A percentile compares a stretch with the other conserved stretches of the same genome.
Evolutionary conservation across 495 filamentous ascomycete species (phyloP).

Genomic region (Daldinia childiae): DNA sequence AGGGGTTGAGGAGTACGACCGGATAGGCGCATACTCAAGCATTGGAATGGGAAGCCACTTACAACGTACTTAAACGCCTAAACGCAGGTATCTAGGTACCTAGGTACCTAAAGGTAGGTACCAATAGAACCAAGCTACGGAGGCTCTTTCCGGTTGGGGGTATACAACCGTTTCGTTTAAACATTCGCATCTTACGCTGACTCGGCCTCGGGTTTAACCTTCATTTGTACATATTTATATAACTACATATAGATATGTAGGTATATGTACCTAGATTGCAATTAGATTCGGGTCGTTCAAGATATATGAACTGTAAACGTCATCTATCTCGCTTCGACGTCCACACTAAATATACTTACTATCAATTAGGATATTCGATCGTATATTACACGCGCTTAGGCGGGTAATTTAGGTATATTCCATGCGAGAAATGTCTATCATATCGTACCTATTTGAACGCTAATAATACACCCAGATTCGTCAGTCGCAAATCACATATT

Average conservation of each 20-base stretch:
- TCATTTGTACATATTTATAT: not conserved
- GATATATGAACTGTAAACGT: not conserved
- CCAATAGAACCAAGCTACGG: conserved; percentile 32
- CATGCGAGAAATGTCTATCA: not conserved
- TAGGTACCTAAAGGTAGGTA: too few relatives aligned
- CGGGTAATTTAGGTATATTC: conserved; percentile 1
- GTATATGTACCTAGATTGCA: conserved; percentile 4
- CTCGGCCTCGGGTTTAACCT: not conserved
- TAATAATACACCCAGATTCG: not conserved
- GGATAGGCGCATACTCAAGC: conserved; percentile 26
- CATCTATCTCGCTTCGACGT: not conserved
- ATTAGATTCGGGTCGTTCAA: conserved; percentile 7
- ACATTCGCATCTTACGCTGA: not conserved
- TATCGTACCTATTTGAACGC: not conserved
- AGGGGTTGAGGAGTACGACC: not conserved
- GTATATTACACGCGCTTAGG: not conserved
- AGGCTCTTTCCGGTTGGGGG: conserved; percentile 30
- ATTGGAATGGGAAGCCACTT: conserved; percentile 23
- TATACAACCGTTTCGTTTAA: conserved; percentile 33
- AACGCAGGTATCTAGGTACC: too few relatives aligned
- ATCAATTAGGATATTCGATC: not conserved
- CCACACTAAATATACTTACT: not conserved
- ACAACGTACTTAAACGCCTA: conserved; percentile 1
- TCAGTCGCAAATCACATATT: not conserved
- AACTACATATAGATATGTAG: too few relatives aligned